Base-by-base conservation (phyloP, 768 basidiomycete species). In the Leccinum subgranulosum region DNA sequence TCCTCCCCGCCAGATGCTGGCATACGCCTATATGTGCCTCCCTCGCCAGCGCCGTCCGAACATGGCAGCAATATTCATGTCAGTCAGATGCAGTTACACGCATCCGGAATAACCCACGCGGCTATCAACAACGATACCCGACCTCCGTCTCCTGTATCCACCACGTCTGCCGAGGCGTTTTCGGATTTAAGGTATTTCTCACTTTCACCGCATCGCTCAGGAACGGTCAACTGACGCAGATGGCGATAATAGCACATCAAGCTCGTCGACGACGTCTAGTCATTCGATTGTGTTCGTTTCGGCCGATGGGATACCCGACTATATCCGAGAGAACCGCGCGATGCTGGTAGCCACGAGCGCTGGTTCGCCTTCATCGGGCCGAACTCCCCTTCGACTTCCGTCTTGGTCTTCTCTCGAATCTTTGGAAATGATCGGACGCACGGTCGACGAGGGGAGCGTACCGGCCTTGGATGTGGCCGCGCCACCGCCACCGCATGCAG, bases 311-410 rank as follows among this genome's bases (percentile, higher is more conserved):
- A 67, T 73, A 55, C 72, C 71, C 31, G 64, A 72, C 0, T 70
- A 70, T 50, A 57, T 70, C 43, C 65, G 62, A 15, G 68, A 73
- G 9, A 72, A 72, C 29, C 68, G 62, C 6, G 71, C 72, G 23
- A 28, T 74, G 6, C 51, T 72, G 31, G 65, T 72, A 1, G 71
- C 69, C 7, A 73, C 72, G 3, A 72, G 71, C 7, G 62, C 63
- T 3, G 58, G 61, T 14, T 64, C 71, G 8, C 60, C 56, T 3
- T 66, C 65, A 11, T 71, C 68, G 15, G 60, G 46, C 6, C 29
- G 51, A 6, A 64, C 60, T 1, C 56, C 64, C 1, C 17, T 71
- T 1, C 58, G 52, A n/a, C 56, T 71, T 4, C 29, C 71, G 6
- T 72, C 71, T 0, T 25, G 52, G 12, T 69, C 67, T 25, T 71